phyloP scores from a whole-genome alignment of 805 yeast genomes.

The Schizosaccharomyces lindneri region DNA sequence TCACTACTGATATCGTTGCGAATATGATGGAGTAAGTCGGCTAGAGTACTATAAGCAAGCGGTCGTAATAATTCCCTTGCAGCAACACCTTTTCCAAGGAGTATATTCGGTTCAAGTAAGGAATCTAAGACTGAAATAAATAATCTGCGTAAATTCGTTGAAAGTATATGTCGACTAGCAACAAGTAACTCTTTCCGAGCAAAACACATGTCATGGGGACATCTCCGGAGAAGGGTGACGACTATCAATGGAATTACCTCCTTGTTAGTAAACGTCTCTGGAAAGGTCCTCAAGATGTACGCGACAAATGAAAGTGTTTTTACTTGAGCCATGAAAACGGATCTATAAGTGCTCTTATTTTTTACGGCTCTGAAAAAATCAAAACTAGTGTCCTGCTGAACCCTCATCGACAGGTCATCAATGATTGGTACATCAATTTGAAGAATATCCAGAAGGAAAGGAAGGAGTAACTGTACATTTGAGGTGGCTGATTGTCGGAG shows the following conservation, averaged over 20 bases:
- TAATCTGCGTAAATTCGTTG: constrained; percentile 61
- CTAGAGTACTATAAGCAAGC: constrained; percentile 79
- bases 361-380: constrained; percentile 51
- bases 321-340: constrained; percentile 76
- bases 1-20: constrained; percentile 57
- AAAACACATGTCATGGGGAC: constrained; percentile 77
- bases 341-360: constrained; percentile 61
- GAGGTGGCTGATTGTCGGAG: constrained; percentile 52
- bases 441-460: constrained; percentile 52
- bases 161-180: constrained; percentile 81
- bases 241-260: constrained; percentile 64
- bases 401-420: constrained; percentile 34
- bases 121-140: constrained; percentile 70
- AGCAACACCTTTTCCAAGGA: constrained; percentile 82
- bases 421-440: constrained; percentile 66
- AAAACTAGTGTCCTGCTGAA: constrained; percentile 32
- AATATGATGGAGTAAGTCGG: constrained; percentile 83
- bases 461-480: constrained; percentile 53
- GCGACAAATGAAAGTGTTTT: constrained; percentile 91
- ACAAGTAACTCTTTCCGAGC: constrained; percentile 83
- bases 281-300: constrained; percentile 66
- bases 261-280: constrained; percentile 34
- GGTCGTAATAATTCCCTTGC: constrained; percentile 69
- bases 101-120: constrained; percentile 61
- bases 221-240: constrained; percentile 67